These are phyloP conservation scores for Sinapis alba DNA, from an alignment of 441 rosid species.

Conservation along the genomic window DNA sequence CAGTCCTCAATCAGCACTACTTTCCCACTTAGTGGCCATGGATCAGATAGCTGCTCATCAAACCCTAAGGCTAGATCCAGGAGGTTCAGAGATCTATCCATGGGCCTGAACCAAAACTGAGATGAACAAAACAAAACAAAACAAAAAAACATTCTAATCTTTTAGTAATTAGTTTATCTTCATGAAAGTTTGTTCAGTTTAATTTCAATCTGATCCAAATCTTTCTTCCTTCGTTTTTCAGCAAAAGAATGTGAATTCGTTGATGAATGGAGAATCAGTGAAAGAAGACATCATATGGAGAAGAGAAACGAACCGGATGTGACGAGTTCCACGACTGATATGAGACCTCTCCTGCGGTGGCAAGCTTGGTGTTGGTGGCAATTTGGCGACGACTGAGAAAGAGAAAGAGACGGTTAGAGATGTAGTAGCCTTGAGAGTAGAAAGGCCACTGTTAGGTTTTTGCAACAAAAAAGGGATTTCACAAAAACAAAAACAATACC, in stretches of 20 bases:
- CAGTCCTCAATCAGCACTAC: constrained; percentile 67
- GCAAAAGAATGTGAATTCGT: not conserved
- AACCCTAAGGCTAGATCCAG: constrained; percentile 74
- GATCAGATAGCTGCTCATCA: constrained; percentile 37
- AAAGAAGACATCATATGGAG: not conserved
- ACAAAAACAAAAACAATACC: too few relatives aligned
- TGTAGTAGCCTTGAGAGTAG: too few relatives aligned
- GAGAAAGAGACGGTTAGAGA: too few relatives aligned
- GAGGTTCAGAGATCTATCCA: constrained; percentile 50
- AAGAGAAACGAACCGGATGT: not conserved
- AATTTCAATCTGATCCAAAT: not conserved
- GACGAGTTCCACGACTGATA: not conserved
- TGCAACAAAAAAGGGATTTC: too few relatives aligned
- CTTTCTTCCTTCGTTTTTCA: not conserved
- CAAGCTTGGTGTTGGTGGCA: not conserved
- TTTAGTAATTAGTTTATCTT: too few relatives aligned
- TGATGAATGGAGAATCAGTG: not conserved
- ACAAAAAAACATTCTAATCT: not conserved
- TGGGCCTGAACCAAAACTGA: constrained; percentile 2
- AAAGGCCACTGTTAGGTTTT: too few relatives aligned
- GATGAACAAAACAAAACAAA: not conserved
- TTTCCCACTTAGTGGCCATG: constrained; percentile 56
- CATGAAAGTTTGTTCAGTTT: not conserved
- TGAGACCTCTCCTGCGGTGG: not conserved
- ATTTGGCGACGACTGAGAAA: not conserved